Percentiles rank a stretch among this genome's conserved stretches.
Conservation (phyloP, 2,329 filamentous ascomycete species). For the Colletotrichum paranaense region DNA sequence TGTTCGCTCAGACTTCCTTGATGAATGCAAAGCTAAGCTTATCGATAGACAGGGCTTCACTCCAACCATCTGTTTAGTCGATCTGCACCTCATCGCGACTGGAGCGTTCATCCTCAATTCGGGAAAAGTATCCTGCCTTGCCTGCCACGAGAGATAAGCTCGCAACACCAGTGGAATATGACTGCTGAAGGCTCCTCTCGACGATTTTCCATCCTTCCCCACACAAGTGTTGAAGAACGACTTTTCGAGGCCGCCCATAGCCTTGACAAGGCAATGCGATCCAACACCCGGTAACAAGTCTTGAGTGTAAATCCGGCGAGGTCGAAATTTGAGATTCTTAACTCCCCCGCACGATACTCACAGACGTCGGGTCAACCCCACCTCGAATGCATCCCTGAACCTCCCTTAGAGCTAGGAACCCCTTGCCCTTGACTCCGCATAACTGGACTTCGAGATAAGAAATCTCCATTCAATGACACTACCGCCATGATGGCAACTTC, state of each 20-base stretch:
- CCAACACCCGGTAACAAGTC: too few relatives aligned
- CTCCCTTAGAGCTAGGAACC: not conserved
- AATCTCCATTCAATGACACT: not conserved
- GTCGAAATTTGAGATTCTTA: not conserved
- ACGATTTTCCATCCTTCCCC: not conserved
- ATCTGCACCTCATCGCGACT: not conserved
- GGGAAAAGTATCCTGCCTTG: not conserved
- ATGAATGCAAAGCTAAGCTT: not conserved
- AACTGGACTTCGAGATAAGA: conserved; percentile 13
- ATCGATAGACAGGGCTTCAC: not conserved
- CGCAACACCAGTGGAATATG: not conserved
- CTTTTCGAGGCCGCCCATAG: not conserved
- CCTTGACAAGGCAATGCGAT: not conserved
- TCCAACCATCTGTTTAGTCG: not conserved
- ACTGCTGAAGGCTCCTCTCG: not conserved
- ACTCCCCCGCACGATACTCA: not conserved
- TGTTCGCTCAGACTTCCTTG: too few relatives aligned
- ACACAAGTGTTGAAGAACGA: not conserved
- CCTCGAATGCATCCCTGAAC: not conserved
- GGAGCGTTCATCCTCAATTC: too few relatives aligned
- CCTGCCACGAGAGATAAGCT: not conserved
- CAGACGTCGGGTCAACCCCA: not conserved
- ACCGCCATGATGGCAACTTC: not conserved
- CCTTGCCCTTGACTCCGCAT: not conserved
- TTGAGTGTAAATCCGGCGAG: too few relatives aligned